Base-by-base conservation (phyloP, 2,329 filamentous ascomycete species). In the Ophiostoma populinum region DNA sequence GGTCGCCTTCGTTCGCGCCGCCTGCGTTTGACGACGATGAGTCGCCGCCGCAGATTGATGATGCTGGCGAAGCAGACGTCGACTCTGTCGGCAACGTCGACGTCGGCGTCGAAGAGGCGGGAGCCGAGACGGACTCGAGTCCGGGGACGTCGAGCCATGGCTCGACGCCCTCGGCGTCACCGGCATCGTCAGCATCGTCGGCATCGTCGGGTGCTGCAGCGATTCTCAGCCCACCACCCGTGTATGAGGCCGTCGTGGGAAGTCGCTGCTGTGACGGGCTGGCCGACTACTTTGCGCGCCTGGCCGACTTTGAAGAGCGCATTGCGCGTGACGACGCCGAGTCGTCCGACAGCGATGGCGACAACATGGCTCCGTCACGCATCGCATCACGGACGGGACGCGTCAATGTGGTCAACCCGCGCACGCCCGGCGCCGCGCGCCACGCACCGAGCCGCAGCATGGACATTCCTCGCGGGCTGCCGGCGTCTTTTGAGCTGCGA, bases 1-100 rank as follows among this genome's bases (percentile, higher is more conserved):
- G 86, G 17, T 68, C 73, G 6, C 86, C 86, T 0, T 92, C 82
- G 0, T 92, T 85, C 57, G 85, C 85, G 40, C 86, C 86, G 2
- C 85, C 86, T 0, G 72, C 81, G 0, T 93, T 92, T 49, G 77
- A 90, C 42, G 82, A 82, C 5, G 79, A 92, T 35, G 66, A 74
- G 5, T 75, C 80, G 1, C 80, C 81, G 4, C 73, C 77, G 2
- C 42, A 57, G 36, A 50, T 58, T 0, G 49, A 51, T 8, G 42
- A 39, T n/a, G 8, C n/a, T n/a, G n/a, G n/a, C n/a, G n/a, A n/a
- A n/a, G n/a, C n/a, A n/a, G n/a, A n/a, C n/a, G n/a, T n/a, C n/a
- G n/a, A n/a, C n/a, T n/a, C n/a, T n/a, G n/a, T n/a, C n/a, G n/a
- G n/a, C n/a, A n/a, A n/a, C n/a, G n/a, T n/a, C n/a, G n/a, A n/a